These are phyloP conservation scores for Cyberlindnera euphorbiae DNA, from an alignment of 805 yeast genomes.

Conservation along the genomic window DNA sequence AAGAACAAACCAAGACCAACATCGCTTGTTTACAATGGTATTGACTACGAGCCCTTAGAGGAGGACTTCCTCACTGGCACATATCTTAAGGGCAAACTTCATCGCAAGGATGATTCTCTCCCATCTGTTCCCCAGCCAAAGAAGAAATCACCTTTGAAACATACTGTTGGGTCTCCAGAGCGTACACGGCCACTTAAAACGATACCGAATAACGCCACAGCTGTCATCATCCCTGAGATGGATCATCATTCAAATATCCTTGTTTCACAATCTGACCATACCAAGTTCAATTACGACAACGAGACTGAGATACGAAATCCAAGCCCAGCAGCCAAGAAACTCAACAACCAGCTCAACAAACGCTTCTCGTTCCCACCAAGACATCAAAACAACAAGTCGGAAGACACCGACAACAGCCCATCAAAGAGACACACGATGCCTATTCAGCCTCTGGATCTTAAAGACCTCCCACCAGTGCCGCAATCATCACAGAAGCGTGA, in stretches of 20 bases:
- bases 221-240: not conserved
- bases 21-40: constrained; percentile 34
- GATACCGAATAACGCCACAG: too few species aligned
- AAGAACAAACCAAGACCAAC: constrained; percentile 24
- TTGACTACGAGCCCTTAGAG: constrained; percentile 29
- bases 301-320: constrained; percentile 25
- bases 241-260: too few species aligned
- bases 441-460: not conserved
- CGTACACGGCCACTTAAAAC: too few species aligned
- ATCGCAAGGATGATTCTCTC: not conserved
- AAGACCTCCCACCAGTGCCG: constrained; percentile 10
- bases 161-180: constrained; percentile 2
- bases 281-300: constrained; percentile 16
- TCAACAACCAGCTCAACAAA: constrained; percentile 22
- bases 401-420: too few species aligned
- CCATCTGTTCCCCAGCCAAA: not conserved
- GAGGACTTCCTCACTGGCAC: constrained; percentile 8
- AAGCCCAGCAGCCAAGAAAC: constrained; percentile 23
- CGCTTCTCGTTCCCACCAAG: constrained; percentile 25
- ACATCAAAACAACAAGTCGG: not conserved
- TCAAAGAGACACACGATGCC: not conserved
- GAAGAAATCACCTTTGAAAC: constrained; percentile 1
- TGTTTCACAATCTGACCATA: too few species aligned
- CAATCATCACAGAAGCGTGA: constrained; percentile 2
- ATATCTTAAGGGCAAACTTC: constrained; percentile 5